Percentiles rank a stretch among this genome's conserved stretches.
Evolutionary conservation across 2,329 filamentous ascomycete genomes (phyloP).

Genomic region (Bipolaris bicolor): DNA sequence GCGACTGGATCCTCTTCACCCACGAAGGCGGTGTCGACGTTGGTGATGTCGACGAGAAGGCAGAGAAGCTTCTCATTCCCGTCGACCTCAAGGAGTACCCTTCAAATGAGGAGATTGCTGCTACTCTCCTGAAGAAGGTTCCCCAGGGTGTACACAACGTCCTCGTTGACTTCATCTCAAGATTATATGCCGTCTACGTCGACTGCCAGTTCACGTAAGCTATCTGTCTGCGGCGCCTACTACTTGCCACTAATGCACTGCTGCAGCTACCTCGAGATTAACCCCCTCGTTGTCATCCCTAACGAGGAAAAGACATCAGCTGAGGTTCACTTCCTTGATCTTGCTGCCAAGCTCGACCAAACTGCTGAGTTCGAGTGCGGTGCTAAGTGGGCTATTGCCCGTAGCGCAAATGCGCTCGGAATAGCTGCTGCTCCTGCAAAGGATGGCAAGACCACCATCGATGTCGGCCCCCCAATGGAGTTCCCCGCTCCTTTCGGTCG

Average conservation of each 20-base stretch:
- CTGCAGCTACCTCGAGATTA: conserved; percentile 90
- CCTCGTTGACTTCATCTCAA: conserved; percentile 97
- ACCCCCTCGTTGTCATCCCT: conserved; percentile 96
- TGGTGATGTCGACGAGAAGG: conserved; percentile 98
- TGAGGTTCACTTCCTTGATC: conserved; percentile 95
- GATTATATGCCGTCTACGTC: conserved; percentile 97
- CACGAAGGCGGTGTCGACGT: conserved; percentile 99
- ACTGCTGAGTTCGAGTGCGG: conserved; percentile 99
- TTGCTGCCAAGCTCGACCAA: conserved; percentile 98
- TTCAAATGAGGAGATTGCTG: conserved; percentile 91
- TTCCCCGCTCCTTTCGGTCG: conserved; percentile 99
- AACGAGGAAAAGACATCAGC: conserved; percentile 91
- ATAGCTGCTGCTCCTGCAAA: conserved; percentile 67
- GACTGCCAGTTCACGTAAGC: conserved; percentile 93
- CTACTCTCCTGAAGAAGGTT: conserved; percentile 86
- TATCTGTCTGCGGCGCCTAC: background rate
- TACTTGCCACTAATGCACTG: conserved; percentile 20
- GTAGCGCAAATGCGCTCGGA: conserved; percentile 86
- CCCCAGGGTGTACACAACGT: conserved; percentile 96
- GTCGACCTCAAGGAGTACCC: conserved; percentile 95
- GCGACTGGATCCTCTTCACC: conserved; percentile 99
- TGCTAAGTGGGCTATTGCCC: conserved; percentile 97
- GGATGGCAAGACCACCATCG: conserved; percentile 83
- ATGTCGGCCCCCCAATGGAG: conserved; percentile 96
- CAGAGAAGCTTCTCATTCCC: conserved; percentile 96